phyloP scores from a whole-genome alignment of 495 filamentous ascomycete genomes.

The Tuber magnatum region DNA sequence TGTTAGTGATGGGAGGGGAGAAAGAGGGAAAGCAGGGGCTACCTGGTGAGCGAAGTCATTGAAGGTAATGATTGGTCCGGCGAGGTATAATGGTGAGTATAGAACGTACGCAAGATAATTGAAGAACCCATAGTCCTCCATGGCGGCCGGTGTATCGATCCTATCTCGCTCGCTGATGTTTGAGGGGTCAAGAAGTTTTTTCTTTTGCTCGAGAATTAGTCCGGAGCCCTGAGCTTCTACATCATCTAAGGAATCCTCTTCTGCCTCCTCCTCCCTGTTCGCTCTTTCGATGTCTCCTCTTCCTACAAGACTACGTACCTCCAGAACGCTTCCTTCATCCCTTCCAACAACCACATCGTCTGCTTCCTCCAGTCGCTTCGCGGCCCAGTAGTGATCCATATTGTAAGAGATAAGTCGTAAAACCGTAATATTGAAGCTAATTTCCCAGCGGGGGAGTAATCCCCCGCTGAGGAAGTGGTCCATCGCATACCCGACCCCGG shows the following conservation, averaged over 20 bases:
- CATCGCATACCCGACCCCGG: slow-evolving; percentile 40
- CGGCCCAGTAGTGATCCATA: slow-evolving; percentile 91
- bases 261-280: neutral
- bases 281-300: slow-evolving; percentile 27
- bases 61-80: slow-evolving; percentile 91
- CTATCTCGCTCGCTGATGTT: slow-evolving; percentile 82
- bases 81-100: slow-evolving; percentile 87
- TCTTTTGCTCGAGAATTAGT: slow-evolving; percentile 58
- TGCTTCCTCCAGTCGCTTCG: slow-evolving; percentile 50
- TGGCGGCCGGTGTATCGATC: slow-evolving; percentile 62
- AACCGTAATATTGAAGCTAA: slow-evolving; percentile 95
- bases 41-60: slow-evolving; percentile 93
- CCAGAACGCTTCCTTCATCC: slow-evolving; percentile 57
- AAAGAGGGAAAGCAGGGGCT: slow-evolving; percentile 48
- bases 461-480: slow-evolving; percentile 55
- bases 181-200: slow-evolving; percentile 89
- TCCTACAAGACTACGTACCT: slow-evolving; percentile 56
- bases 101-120: slow-evolving; percentile 83
- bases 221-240: slow-evolving; percentile 14
- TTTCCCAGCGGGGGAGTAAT: slow-evolving; percentile 79
- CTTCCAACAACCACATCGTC: slow-evolving; percentile 6
- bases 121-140: slow-evolving; percentile 64
- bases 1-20: slow-evolving; percentile 56
- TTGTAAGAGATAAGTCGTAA: slow-evolving; percentile 93
- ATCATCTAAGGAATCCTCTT: slow-evolving; percentile 7